Base-by-base conservation (phyloP, 208 protist genomes). In the Endotrypanum monterogeii region DNA sequence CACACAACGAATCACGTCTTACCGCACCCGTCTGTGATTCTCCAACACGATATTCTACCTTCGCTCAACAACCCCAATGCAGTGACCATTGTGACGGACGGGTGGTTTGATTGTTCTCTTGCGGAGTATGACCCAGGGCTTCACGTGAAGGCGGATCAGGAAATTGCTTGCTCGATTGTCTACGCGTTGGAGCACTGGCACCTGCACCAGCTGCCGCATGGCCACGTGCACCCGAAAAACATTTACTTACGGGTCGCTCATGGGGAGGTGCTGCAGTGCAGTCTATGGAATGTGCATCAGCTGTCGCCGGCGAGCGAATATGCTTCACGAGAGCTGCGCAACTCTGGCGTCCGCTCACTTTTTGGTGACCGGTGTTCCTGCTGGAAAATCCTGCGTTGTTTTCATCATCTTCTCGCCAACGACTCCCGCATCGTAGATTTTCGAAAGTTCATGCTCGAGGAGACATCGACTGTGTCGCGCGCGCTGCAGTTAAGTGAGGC, bases 181-280 rank as follows among this genome's bases (percentile, higher is more conserved):
- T 89, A 83, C 74, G 91, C 87, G 12, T 37, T 98, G 48, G 91
- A 98, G 76, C 91, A 98, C 70, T 96, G 86, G 88, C 94, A 98
- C 67, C 82, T 96, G 55, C 91, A 94, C 75, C 77, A 84, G 41
- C 57, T 88, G 16, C 55, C 80, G 23, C 94, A 98, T 70, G 89
- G 91, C 14, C 84, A 94, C 65, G 69, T 98, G 9, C 65, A 74
- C 39, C 83, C 89, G 11, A 70, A 78, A 65, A 98, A 98, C 76
- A 58, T 98, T 7, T 91, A 92, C 70, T 39, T 98, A 39, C 73
- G 74, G 63, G 80, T 94, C 16, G 78, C 71, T 39, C 69, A 86
- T 58, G 73, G 79, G 16, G 72, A 72, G 55, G 74, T 89, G 30
- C 72, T 86, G 62, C 68, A 75, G n/a, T 96, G 87, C 70, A 67